Evolutionary conservation across 768 basidiomycete species (phyloP).

Genomic region (Jaapia argillacea): DNA sequence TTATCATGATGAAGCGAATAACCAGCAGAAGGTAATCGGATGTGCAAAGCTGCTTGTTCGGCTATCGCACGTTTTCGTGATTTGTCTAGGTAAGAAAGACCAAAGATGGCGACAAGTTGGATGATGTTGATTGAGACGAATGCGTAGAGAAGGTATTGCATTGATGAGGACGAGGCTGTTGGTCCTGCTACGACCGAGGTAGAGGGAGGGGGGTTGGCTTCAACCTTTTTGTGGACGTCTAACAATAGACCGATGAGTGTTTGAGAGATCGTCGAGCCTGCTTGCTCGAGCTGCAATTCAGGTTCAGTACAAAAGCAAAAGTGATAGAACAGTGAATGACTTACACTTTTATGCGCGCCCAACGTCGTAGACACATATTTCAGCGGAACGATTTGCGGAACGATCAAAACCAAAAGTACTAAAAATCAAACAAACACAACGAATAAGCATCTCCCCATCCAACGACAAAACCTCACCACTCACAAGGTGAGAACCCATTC

Average conservation of each 20-base stretch:
- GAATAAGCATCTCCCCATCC: background rate
- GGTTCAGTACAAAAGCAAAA: background rate
- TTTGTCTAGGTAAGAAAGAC: constrained; percentile 38
- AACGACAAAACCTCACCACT: constrained; percentile 16
- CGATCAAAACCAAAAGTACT: constrained; percentile 70
- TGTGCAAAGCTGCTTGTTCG: too few species aligned
- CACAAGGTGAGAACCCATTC: constrained; percentile 65
- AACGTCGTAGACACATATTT: constrained; percentile 74
- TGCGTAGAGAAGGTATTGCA: constrained; percentile 44
- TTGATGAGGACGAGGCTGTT: constrained; percentile 17
- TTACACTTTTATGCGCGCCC: constrained; percentile 69
- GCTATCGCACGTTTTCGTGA: constrained; percentile 23
- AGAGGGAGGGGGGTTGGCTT: constrained; percentile 9
- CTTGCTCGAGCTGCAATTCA: constrained; percentile 52
- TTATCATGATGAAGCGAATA: too few species aligned
- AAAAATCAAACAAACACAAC: background rate
- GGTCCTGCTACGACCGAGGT: too few species aligned
- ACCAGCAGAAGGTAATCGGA: too few species aligned
- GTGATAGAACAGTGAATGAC: constrained; percentile 14
- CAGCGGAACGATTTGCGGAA: constrained; percentile 57
- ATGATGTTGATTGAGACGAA: constrained; percentile 49
- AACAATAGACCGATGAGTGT: constrained; percentile 63
- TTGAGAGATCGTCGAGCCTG: constrained; percentile 63
- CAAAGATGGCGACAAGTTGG: constrained; percentile 42
- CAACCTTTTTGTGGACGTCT: constrained; percentile 30